Percentiles rank a stretch among this genome's conserved stretches.
Conservation (phyloP, 192 early-diverging fungal species). For the Diversispora eburnea region DNA sequence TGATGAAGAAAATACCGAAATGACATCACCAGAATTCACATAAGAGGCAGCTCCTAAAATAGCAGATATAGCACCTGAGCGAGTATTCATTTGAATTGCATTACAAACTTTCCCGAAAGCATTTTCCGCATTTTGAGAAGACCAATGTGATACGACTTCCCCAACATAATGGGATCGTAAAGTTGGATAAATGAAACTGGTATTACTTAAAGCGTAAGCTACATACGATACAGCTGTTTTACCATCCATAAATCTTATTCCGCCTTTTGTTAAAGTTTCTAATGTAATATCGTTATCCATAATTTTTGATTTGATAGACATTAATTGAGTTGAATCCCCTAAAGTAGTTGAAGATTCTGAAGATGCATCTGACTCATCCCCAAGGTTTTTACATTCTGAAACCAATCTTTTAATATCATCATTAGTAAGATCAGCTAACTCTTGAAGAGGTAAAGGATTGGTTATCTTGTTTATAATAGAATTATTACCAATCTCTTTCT, state of each 20-base stretch:
- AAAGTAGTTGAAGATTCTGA: constrained; percentile 4
- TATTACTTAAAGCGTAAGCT: constrained; percentile 73
- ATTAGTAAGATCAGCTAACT: constrained; percentile 39
- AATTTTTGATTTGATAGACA: constrained; percentile 9
- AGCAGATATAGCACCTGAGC: constrained; percentile 71
- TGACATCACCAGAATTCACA: constrained; percentile 28
- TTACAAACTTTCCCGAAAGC: constrained; percentile 65
- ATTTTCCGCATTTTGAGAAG: constrained; percentile 61
- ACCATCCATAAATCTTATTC: constrained; percentile 45
- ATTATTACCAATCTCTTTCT: constrained; percentile 49
- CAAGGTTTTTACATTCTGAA: constrained; percentile 39
- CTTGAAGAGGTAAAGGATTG: constrained; percentile 53
- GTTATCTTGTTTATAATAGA: constrained; percentile 53
- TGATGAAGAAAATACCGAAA: constrained; percentile 63
- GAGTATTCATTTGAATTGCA: constrained; percentile 73
- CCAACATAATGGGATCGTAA: constrained; percentile 60
- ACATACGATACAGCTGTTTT: constrained; percentile 70
- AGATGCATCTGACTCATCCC: constrained; percentile 25
- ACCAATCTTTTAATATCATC: constrained; percentile 48
- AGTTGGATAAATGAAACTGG: constrained; percentile 83
- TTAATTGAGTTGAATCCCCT: not conserved
- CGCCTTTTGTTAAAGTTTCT: not conserved
- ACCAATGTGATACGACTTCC: constrained; percentile 60
- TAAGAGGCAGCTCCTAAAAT: constrained; percentile 68
- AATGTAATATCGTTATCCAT: not conserved